Conservation (phyloP, 2,329 filamentous ascomycete genomes). For the Aspergillus persii region DNA sequence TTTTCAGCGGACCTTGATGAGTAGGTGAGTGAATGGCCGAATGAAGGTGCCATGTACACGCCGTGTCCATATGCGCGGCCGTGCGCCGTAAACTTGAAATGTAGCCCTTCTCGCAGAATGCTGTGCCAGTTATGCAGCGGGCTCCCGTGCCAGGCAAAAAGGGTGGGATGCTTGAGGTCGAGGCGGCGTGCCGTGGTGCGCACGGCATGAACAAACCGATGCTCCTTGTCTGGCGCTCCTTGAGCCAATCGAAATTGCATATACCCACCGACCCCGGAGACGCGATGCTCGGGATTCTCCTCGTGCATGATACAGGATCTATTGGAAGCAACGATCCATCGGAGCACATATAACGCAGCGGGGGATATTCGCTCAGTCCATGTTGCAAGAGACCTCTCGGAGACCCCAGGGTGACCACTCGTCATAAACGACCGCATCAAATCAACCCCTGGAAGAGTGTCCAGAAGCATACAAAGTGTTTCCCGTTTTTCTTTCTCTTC, state of each 20-base stretch:
- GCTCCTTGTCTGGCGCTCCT: constrained; percentile 83
- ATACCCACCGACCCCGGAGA: constrained; percentile 65
- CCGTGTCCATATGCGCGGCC: constrained; percentile 76
- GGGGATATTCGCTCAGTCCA: constrained; percentile 63
- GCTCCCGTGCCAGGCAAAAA: constrained; percentile 89
- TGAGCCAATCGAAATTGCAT: constrained; percentile 85
- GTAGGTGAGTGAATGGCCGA: constrained; percentile 58
- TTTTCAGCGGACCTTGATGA: constrained; percentile 10
- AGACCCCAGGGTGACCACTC: constrained; percentile 14
- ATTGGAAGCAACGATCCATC: constrained; percentile 90
- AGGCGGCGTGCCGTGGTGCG: constrained; percentile 37
- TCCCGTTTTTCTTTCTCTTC: constrained; percentile 23
- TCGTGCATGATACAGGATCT: constrained; percentile 81
- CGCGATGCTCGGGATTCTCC: constrained; percentile 45
- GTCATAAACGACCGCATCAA: constrained; percentile 48
- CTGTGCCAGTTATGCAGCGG: constrained; percentile 78
- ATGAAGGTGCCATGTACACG: constrained; percentile 71
- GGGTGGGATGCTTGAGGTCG: constrained; percentile 57
- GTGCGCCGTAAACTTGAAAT: constrained; percentile 62
- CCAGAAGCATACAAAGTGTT: constrained; percentile 35
- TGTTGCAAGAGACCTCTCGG: constrained; percentile 39
- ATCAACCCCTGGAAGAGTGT: constrained; percentile 39
- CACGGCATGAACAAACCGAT: constrained; percentile 67
- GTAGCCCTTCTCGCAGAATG: constrained; percentile 77
- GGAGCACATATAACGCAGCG: constrained; percentile 65